Conservation (phyloP, 2,329 filamentous ascomycete species). For the Aschersonia sp. region DNA sequence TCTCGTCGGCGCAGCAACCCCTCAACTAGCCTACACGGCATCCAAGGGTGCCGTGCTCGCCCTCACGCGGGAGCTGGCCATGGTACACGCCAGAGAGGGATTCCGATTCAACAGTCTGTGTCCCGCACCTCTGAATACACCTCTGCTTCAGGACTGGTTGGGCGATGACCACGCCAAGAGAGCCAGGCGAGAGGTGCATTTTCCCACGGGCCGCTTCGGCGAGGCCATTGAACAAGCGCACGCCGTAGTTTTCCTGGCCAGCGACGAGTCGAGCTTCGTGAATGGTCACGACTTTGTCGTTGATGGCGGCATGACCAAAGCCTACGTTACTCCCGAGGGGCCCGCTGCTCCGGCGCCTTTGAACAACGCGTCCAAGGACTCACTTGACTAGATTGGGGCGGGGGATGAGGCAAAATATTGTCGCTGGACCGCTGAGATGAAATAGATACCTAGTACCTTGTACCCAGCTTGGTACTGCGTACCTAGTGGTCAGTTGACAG, state of each 20-base stretch:
- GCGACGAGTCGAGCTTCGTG: conserved; percentile 79
- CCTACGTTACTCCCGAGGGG: conserved; percentile 62
- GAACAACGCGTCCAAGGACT: conserved; percentile 44
- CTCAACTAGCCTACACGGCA: conserved; percentile 84
- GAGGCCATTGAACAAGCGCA: conserved; percentile 91
- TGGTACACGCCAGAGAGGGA: conserved; percentile 79
- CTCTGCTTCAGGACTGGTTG: conserved; percentile 83
- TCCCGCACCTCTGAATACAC: conserved; percentile 83
- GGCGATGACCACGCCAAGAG: conserved; percentile 77
- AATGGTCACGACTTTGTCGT: conserved; percentile 89
- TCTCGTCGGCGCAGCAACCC: conserved; percentile 72
- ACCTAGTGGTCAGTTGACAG: no score
- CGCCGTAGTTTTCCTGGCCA: conserved; percentile 74
- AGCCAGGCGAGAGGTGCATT: conserved; percentile 71
- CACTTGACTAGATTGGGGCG: conserved; percentile 17
- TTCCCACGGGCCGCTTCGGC: conserved; percentile 76
- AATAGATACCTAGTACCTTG: no score
- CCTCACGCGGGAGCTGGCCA: conserved; percentile 77
- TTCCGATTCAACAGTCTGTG: conserved; percentile 86
- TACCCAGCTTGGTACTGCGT: no score
- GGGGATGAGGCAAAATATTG: background rate
- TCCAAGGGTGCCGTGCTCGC: conserved; percentile 88
- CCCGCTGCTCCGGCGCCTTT: conserved; percentile 35
- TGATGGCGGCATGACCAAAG: conserved; percentile 90
- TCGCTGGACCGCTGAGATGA: no score